phyloP scores from a whole-genome alignment of 1,284 basidiomycete genomes.

The Rhodotorula sp. region DNA sequence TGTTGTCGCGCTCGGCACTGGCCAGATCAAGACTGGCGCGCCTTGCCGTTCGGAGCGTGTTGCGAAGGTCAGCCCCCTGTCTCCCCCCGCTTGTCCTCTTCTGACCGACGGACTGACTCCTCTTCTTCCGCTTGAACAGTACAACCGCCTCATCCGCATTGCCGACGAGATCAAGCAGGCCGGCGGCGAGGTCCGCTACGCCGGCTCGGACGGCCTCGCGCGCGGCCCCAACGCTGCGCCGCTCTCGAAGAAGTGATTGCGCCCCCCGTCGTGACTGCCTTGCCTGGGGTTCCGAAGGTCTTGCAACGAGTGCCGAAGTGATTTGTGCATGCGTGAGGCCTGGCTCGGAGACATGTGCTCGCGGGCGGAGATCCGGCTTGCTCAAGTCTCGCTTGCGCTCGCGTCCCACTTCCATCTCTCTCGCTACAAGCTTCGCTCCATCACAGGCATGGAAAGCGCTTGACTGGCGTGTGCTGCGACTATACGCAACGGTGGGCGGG shows the following conservation, averaged over 20 bases:
- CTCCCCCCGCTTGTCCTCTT: neutral
- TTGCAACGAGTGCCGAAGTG: no score
- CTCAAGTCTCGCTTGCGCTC: no score
- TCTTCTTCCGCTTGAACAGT: neutral
- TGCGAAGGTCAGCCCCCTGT: constrained; percentile 44
- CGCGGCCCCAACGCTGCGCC: constrained; percentile 34
- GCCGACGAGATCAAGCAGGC: constrained; percentile 45
- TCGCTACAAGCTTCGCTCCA: no score
- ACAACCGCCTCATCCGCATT: constrained; percentile 47
- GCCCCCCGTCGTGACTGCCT: neutral
- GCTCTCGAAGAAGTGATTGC: constrained; percentile 27
- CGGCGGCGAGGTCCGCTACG: constrained; percentile 33
- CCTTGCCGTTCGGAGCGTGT: constrained; percentile 47
- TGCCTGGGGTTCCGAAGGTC: neutral
- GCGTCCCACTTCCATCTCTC: no score
- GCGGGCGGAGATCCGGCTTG: no score
- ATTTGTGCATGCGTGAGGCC: no score
- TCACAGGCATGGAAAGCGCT: no score
- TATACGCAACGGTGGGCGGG: no score
- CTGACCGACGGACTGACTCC: neutral
- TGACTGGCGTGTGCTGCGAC: no score
- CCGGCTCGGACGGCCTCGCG: constrained; percentile 25
- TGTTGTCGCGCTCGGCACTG: constrained; percentile 86
- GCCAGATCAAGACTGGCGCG: constrained; percentile 96
- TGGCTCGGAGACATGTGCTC: no score